phyloP scores from a whole-genome alignment of 2,329 filamentous ascomycete genomes.

The Trichoderma koningiopsis region DNA sequence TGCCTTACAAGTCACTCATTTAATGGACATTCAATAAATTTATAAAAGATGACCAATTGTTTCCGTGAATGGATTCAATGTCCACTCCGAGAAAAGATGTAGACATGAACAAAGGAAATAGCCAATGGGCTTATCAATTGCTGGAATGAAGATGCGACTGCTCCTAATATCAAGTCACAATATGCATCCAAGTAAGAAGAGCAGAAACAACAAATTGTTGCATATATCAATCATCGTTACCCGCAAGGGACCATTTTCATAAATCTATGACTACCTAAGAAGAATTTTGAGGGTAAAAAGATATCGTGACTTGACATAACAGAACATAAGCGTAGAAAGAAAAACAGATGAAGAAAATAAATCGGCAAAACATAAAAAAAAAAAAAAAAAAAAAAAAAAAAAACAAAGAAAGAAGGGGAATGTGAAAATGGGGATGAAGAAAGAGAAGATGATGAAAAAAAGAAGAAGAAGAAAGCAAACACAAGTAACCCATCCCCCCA shows the following conservation, averaged over 20 bases:
- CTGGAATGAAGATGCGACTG: not conserved
- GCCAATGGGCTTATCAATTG: not conserved
- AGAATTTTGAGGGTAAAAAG: not conserved
- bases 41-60: not conserved
- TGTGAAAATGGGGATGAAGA: not conserved
- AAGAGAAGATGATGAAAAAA: not conserved
- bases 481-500: not conserved
- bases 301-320: not conserved
- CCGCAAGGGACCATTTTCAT: conserved; percentile 19
- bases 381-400: not conserved
- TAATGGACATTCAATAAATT: not conserved
- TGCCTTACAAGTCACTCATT: not conserved
- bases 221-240: not conserved
- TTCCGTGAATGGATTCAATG: not conserved
- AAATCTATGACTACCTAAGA: conserved; percentile 6
- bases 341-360: not conserved
- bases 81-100: not conserved
- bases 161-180: not conserved
- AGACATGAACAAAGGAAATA: not conserved
- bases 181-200: not conserved
- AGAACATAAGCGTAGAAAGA: not conserved
- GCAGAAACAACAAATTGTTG: not conserved
- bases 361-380: not conserved
- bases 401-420: not conserved
- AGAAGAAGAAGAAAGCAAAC: not conserved